phyloP scores from a whole-genome alignment of 2,329 filamentous ascomycete species.

The Ceratocystis alfenasii region DNA sequence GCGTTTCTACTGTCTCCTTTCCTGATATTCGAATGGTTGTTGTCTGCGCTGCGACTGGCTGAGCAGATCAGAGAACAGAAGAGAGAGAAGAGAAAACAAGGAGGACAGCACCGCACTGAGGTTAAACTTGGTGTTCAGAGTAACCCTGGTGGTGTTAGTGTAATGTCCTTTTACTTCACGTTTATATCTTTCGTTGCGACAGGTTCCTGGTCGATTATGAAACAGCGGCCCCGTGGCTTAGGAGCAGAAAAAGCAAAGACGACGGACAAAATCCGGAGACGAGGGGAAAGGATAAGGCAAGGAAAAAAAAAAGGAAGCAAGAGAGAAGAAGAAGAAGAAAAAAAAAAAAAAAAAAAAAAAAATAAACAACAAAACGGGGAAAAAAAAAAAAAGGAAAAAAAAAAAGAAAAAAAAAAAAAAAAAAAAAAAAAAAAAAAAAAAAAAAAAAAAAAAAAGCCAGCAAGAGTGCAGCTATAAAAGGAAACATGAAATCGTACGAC shows the following conservation, averaged over 20 bases:
- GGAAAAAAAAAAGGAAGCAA: slow-evolving; percentile 2
- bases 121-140: not conserved
- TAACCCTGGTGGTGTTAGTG: not conserved
- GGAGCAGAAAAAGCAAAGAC: slow-evolving; percentile 1
- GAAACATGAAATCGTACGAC: slow-evolving; percentile 13
- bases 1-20: too few relatives aligned
- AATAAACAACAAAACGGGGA: too few relatives aligned
- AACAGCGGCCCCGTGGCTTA: not conserved
- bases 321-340: not conserved
- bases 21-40: too few relatives aligned
- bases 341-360: slow-evolving; percentile 5
- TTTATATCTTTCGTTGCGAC: too few relatives aligned
- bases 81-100: not conserved
- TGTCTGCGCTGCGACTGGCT: too few relatives aligned
- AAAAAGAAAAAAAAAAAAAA: slow-evolving; percentile 1
- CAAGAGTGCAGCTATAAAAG: slow-evolving; percentile 16
- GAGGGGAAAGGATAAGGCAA: not conserved
- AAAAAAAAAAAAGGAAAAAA: not conserved
- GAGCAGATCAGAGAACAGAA: not conserved
- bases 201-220: not conserved
- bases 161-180: too few relatives aligned
- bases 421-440: slow-evolving; percentile 10
- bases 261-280: slow-evolving; percentile 7
- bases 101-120: not conserved
- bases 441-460: slow-evolving; percentile 6